Evolutionary conservation across 2,329 filamentous ascomycete genomes (phyloP), one percentile per base, ranked within the genome.

Genomic region (Venturia oleaginea): DNA sequence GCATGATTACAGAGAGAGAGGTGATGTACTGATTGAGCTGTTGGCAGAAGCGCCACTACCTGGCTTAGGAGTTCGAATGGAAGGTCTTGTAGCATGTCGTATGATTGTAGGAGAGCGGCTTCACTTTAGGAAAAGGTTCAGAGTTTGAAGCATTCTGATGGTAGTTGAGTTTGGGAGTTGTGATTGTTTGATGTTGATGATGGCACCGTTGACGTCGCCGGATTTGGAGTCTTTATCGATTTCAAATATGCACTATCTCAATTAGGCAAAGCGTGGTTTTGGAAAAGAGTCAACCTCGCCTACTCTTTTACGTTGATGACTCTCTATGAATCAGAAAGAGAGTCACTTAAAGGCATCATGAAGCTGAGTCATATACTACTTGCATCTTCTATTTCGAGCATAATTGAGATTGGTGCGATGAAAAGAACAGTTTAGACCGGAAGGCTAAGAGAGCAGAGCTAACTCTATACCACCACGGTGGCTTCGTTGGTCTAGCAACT

Each of bases 1-100:
- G 72, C 74, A 60, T 71, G 78, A 68, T 77, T 82, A 19, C 79
- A 80, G 43, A 73, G 73, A 3, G 78, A 75, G 22, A 85, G 72
- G 65, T 73, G 71, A 17, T 74, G 69, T 46, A 85, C 68, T 27
- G 76, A 74, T 62, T 74, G 76, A 5, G 78, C 78, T 15, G 77
- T 78, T 1, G 80, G 77, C 8, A 84, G 72, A 65, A 76, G 71
- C 61, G 68, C 64, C n/a, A 70, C 69, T 54, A 77, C 73, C 34
- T 75, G 71, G 24, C 72, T 68, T 22, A 76, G 70, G 10, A 78
- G 71, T 66, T 78, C 76, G 24, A 73, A 70, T 6, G 76, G 76
- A 0, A 78, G 70, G 38, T 75, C 70, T 30, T 68, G 69, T 27
- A 76, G 66, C 27, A 68, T 71, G 30, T 57, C 51, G 27, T 57